Base-by-base conservation (phyloP, 1,139 yeast species). In the Lodderomyces jiufengensis region DNA sequence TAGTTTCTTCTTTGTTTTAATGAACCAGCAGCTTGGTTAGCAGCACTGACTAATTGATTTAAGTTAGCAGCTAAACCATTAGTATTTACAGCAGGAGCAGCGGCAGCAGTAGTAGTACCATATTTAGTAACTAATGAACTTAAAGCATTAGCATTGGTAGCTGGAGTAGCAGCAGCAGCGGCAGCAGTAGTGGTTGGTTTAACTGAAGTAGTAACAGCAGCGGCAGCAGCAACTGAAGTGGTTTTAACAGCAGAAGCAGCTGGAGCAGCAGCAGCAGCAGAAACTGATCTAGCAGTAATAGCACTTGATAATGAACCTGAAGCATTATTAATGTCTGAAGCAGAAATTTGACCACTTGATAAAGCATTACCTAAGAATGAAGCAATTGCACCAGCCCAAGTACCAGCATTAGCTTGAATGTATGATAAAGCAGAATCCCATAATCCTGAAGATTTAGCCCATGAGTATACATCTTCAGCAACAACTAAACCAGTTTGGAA, bases 371-470 rank as follows among this genome's bases (percentile, higher is more conserved):
- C 60, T 21, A 62, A 39, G 52, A 61, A 50, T 27, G 44, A 38
- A 33, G 63, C 59, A 40, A 65, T 41, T 18, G 59, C 54, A 38
- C 55, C 48, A 39, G 55, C 59, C 48, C 51, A 57, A 35, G 57
- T 42, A 38, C 65, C 63, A 43, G 66, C 66, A 51, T 61, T 52
- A 33, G 44, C 45, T 28, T 48, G 44, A 40, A 69, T 49, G 56
- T 58, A 66, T 29, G 43, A 35, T 38, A 68, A 49, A 42, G 59
- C 64, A 14, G 52, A 37, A 43, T 48, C 50, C 50, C 70, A 61
- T 31, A 68, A 40, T 41, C 75, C 75, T 18, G 61, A 54, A 14
- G 47, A 37, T 52, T 67, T 63, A 43, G 73, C 66, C 71, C 71
- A 69, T 31, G 32, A 28, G 55, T 53, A 65, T 32, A 66, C 42